Evolutionary conservation across 352 stramenopile species (phyloP), one percentile per base, ranked within the genome.

Genomic region (Pilasporangium apinafurcum): DNA sequence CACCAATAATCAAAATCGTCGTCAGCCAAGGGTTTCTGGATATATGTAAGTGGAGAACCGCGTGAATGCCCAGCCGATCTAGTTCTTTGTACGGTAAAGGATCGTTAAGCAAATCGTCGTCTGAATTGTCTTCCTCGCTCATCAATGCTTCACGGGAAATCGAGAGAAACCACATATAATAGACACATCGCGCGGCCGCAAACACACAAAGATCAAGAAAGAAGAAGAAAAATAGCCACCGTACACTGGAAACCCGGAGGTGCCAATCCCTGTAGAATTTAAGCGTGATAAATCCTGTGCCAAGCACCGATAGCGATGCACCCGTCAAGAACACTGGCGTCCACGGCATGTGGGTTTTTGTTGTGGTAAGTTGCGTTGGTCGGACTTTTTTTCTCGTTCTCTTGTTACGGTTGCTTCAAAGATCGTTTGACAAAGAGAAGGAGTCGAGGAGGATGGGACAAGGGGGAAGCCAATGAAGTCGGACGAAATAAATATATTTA

Each of bases 61-160:
- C 56, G 43, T 77, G 68, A 42, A 77, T 67, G 22, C 69, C 70
- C 10, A 83, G 56, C 20, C 65, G 60, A 36, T 83, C 65, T 25
- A 86, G 40, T 17, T 81, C 54, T 1, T 51, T 57, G 40, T 49
- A 53, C 14, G 53, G 59, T 16, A 69, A 57, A 20, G 54, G 58
- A 8, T 51, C 44, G 20, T 63, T 53, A n/a, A n/a, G n/a, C n/a
- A n/a, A n/a, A n/a, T n/a, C n/a, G 44, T 68, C 62, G 34, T 59
- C 31, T 3, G 42, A 42, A 45, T 59, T 52, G 41, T 52, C 46
- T 10, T 62, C 48, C 10, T 53, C 39, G 43, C 74, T 63, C 14
- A 65, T 40, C 29, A 78, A 62, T 26, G 65, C 50, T 3, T 46
- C 36, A 20, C 25, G 47, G 16, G 63, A 61, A 13, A 69, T 54